These are phyloP conservation scores for Clavispora santaluciae DNA, from an alignment of 805 yeast genomes.

Conservation along the genomic window DNA sequence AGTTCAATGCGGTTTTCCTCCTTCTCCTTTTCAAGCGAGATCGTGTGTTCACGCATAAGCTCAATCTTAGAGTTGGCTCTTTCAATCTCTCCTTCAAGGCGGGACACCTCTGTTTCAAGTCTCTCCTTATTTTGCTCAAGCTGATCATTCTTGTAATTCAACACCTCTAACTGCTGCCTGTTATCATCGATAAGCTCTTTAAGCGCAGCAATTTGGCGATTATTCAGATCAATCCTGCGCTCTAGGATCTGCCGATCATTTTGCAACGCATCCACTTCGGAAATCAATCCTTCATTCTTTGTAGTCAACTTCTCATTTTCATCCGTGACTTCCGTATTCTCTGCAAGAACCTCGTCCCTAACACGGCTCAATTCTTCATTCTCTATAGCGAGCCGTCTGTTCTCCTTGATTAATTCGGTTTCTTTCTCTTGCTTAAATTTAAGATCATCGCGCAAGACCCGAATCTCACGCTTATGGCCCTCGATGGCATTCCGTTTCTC, in stretches of 20 bases:
- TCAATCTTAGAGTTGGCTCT: conserved; percentile 24
- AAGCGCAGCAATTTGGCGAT: conserved; percentile 52
- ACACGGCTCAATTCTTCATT: conserved; percentile 42
- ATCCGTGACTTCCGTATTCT: conserved; percentile 34
- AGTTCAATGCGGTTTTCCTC: conserved; percentile 31
- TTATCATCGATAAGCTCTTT: conserved; percentile 58
- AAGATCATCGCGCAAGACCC: conserved; percentile 49
- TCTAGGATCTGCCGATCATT: conserved; percentile 33
- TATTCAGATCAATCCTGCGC: conserved; percentile 29
- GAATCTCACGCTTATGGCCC: conserved; percentile 46
- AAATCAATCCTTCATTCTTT: conserved; percentile 22
- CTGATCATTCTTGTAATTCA: conserved; percentile 19
- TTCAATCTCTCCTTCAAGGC: conserved; percentile 22
- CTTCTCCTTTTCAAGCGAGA: conserved; percentile 30
- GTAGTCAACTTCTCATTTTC: conserved; percentile 37
- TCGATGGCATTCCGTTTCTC: conserved; percentile 20
- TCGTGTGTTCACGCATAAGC: conserved; percentile 31
- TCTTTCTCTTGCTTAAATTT: conserved; percentile 56
- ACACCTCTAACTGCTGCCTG: conserved; percentile 55
- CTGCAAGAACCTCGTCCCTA: conserved; percentile 26
- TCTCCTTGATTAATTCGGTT: conserved; percentile 57
- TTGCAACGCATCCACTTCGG: conserved; percentile 25
- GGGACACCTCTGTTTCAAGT: conserved; percentile 27
- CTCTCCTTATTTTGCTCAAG: conserved; percentile 30
- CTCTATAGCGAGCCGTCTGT: conserved; percentile 57